Evolutionary conservation across 805 yeast species (phyloP).

Genomic region (Metschnikowia orientalis): DNA sequence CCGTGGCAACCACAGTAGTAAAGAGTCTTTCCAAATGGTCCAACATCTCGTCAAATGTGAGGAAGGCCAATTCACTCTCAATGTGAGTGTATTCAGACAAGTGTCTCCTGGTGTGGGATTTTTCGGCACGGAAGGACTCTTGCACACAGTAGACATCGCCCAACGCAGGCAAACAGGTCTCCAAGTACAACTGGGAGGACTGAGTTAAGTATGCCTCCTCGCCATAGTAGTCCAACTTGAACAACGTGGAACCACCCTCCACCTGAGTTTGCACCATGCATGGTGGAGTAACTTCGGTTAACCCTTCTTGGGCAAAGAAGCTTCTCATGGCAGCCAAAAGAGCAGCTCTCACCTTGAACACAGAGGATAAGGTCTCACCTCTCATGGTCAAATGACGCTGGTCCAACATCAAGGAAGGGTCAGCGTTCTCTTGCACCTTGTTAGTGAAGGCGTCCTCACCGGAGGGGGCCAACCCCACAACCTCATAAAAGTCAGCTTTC

Average conservation of each 20-base stretch:
- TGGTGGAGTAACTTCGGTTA: slow-evolving; percentile 95
- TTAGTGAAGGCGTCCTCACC: slow-evolving; percentile 95
- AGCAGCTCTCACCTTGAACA: slow-evolving; percentile 90
- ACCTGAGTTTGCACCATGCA: slow-evolving; percentile 99
- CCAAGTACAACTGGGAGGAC: slow-evolving; percentile 93
- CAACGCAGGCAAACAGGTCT: slow-evolving; percentile 90
- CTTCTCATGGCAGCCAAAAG: slow-evolving; percentile 70
- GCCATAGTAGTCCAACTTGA: slow-evolving; percentile 90
- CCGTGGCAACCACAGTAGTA: slow-evolving; percentile 63
- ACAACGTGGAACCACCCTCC: slow-evolving; percentile 97
- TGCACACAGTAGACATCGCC: slow-evolving; percentile 98
- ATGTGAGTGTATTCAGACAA: slow-evolving; percentile 94
- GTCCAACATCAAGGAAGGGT: slow-evolving; percentile 87
- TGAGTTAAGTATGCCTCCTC: slow-evolving; percentile 96
- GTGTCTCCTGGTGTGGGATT: slow-evolving; percentile 98
- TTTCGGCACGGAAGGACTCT: slow-evolving; percentile 98
- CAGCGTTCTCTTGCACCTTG: slow-evolving; percentile 90
- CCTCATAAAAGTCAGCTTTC: slow-evolving; percentile 81
- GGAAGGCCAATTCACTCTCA: slow-evolving; percentile 89
- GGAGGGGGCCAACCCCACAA: slow-evolving; percentile 90
- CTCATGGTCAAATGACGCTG: slow-evolving; percentile 94
- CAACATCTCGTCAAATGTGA: slow-evolving; percentile 82
- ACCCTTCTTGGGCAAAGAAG: slow-evolving; percentile 66
- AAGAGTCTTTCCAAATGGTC: slow-evolving; percentile 79
- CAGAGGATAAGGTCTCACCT: slow-evolving; percentile 90